Percentiles rank a stretch among this genome's conserved stretches.
Evolutionary conservation across 139 green algal genomes (phyloP).

Genomic region (Edaphochlamys debaryana): DNA sequence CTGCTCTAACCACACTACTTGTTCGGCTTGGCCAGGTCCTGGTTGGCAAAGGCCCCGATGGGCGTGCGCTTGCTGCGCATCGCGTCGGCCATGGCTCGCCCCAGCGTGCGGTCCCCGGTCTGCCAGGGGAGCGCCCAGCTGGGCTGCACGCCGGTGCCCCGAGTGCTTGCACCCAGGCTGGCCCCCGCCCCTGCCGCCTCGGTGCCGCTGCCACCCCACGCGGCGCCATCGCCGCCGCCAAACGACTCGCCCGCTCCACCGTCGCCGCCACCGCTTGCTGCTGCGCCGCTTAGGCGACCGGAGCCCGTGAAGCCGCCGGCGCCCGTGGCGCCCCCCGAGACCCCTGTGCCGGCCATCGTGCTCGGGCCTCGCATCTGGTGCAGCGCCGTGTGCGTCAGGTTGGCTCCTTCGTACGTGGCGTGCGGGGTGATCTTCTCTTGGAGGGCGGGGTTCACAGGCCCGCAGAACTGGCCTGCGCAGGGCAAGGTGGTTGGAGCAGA

Average conservation of each 20-base stretch:
- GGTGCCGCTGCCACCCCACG: too few species aligned
- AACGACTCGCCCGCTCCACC: too few species aligned
- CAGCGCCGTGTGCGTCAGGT: not conserved
- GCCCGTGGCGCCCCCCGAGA: not conserved
- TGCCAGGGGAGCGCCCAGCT: constrained; percentile 41
- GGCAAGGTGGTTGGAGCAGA: not conserved
- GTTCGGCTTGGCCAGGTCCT: constrained; percentile 31
- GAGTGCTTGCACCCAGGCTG: not conserved
- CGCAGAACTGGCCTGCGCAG: constrained; percentile 31
- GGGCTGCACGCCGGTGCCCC: not conserved
- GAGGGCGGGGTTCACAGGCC: constrained; percentile 18
- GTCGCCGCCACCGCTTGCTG: too few species aligned
- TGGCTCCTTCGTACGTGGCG: constrained; percentile 1
- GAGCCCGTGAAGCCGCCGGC: too few species aligned
- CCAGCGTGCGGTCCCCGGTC: constrained; percentile 31
- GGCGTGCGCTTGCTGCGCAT: constrained; percentile 44
- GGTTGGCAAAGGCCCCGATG: constrained; percentile 48
- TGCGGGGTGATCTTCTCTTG: constrained; percentile 5
- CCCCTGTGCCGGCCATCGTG: not conserved
- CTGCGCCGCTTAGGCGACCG: not conserved
- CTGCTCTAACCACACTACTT: too few species aligned
- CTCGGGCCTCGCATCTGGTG: not conserved
- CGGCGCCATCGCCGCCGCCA: too few species aligned
- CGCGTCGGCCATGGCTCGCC: constrained; percentile 17
- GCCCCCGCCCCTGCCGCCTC: too few species aligned